Evolutionary conservation across 441 rosid species (phyloP).

Genomic region (Arabidopsis lyrata): DNA sequence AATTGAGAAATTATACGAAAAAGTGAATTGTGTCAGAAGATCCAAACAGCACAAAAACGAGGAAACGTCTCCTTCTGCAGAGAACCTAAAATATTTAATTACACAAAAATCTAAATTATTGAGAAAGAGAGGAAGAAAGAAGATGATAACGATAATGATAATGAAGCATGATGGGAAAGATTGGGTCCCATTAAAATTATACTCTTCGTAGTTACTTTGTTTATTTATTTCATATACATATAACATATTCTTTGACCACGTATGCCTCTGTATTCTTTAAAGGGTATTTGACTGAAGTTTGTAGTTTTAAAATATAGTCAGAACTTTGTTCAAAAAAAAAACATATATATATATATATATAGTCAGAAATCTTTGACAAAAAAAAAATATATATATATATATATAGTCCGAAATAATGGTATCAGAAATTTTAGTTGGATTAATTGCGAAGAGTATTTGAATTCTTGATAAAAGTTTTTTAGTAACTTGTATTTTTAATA

Average conservation of each 20-base stretch:
- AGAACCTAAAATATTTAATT: slow-evolving; percentile 43
- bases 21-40: slow-evolving; percentile 59
- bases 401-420: no score
- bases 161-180: slow-evolving; percentile 43
- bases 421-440: no score
- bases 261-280: slow-evolving; percentile 1
- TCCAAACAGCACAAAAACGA: slow-evolving; percentile 73
- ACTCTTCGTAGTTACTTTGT: background rate
- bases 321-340: no score
- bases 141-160: slow-evolving; percentile 35
- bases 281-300: background rate
- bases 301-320: background rate
- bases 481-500: no score
- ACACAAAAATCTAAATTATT: slow-evolving; percentile 33
- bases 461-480: no score
- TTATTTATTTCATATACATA: background rate
- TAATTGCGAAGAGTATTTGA: no score
- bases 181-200: slow-evolving; percentile 21
- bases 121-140: slow-evolving; percentile 39
- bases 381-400: no score
- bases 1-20: slow-evolving; percentile 34
- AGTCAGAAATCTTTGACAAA: no score
- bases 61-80: slow-evolving; percentile 76
- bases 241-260: slow-evolving; percentile 3
- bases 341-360: no score